Evolutionary conservation across 164 flowering plant genomes (phyloP), one percentile per base, ranked within the genome.

Genomic region (Vitis cinerea): DNA sequence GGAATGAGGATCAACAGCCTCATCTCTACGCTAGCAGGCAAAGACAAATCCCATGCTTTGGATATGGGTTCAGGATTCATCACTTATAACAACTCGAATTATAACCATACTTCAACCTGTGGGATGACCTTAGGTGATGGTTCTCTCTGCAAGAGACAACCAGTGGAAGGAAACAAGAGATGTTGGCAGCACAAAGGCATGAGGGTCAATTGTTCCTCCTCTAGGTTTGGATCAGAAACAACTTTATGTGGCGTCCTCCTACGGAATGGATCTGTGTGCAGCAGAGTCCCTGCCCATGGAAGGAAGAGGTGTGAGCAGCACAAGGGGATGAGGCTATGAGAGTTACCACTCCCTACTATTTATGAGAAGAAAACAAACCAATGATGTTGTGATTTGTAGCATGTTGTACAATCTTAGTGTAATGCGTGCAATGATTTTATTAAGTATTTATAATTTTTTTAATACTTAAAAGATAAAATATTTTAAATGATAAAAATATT

Each of bases 81-180:
- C 27, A 23, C 27, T 23, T 23, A 23, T 23, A 23, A 23, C 27
- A 23, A 23, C 27, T 23, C 27, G 27, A 23, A 23, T 23, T 23
- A 1, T 23, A 23, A 23, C 27, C 2, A 37, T 37, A 37, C 44
- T 37, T 37, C 44, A 37, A 37, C 44, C 44, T 37, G 44, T 37
- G 44, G 44, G 44, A 2, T 37, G 44, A 37, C 4, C 44, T 37
- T 37, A 37, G 44, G 44, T 37, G 69, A 78, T 75, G 79, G 79
- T 53, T 66, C 78, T n/a, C 30, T 77, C 30, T 89, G 94, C 64
- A 80, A 48, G 64, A 77, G 47, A 17, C 72, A 59, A n/a, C 85
- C 91, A 37, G 71, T 84, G 66, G 19, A 71, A 54, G 86, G 91
- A 44, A 85, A 85, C 69, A 85, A 85, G 62, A 79, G 94, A 63